Base-by-base conservation (phyloP, 495 filamentous ascomycete species). In the Penicillium dipodomyicola region DNA sequence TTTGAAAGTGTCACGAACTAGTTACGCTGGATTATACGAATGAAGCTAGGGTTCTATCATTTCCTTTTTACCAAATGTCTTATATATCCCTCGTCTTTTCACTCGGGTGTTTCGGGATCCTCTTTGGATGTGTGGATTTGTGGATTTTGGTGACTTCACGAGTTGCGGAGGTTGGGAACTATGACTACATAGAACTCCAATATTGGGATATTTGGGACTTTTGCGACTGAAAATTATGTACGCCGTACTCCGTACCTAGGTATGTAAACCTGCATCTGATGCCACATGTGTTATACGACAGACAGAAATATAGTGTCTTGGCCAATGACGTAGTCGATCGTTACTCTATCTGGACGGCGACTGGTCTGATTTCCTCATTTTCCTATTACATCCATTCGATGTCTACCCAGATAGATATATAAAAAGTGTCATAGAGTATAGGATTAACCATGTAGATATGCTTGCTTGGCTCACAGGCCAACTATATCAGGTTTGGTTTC, bases 271-370 rank as follows among this genome's bases (percentile, higher is more conserved):
- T 35, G 35, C 35, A 39, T 33, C 30, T 39, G 35, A 39, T 39
- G 35, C 35, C 15, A 17, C n/a, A 17, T 17, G n/a, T 17, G n/a
- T 37, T 15, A 12, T 3, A n/a, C 33, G 33, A 17, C 9, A n/a
- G n/a, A 39, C 35, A 39, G 35, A 39, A 39, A 39, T 39, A 39
- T 52, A 54, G 51, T 33, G 54, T 50, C 39, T 25, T 15, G 22
- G 33, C 30, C 30, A 37, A 53, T 67, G 59, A 67, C 59, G 57
- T 61, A 65, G 59, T 58, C 54, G 62, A 65, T 67, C 63, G 37
- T 35, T 67, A 30, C 65, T 60, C 14, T n/a, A 35, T 64, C 53
- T 20, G 61, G 57, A 35, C 17, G 22, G 29, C 11, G 30, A 33
- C 30, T 5, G 30, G 11, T 11, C n/a, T 11, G 37, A 15, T 32